Evolutionary conservation across 1,284 basidiomycete species (phyloP), one percentile per base, ranked within the genome.

Genomic region (Stereum hirsutum): DNA sequence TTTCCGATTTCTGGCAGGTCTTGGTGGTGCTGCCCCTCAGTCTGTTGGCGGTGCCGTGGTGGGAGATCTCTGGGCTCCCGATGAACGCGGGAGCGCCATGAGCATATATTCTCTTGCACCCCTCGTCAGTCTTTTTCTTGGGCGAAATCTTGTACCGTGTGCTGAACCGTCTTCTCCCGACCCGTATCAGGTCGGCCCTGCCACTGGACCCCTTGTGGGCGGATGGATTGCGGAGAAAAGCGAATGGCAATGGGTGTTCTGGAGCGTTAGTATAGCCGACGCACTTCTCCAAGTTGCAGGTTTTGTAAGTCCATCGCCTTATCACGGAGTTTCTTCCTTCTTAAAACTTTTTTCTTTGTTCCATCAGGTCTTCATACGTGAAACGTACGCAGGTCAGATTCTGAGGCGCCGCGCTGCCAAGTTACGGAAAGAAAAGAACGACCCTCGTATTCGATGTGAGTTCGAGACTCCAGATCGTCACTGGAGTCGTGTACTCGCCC

Each of bases 101-200:
- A 77, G 79, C 0, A 63, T 84, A 1, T 88, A 86, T 57, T 80
- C 83, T 0, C 60, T 88, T 5, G 79, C 80, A 4, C 75, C 74
- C 0, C 56, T 80, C n/a, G n/a, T n/a, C n/a, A n/a, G n/a, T n/a
- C n/a, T n/a, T n/a, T n/a, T n/a, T n/a, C n/a, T n/a, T n/a, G n/a
- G n/a, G n/a, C n/a, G n/a, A n/a, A n/a, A n/a, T n/a, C n/a, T n/a
- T n/a, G n/a, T n/a, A n/a, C n/a, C n/a, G n/a, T n/a, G n/a, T n/a
- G n/a, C n/a, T n/a, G n/a, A n/a, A n/a, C n/a, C n/a, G n/a, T n/a
- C n/a, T n/a, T n/a, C n/a, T n/a, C n/a, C n/a, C n/a, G n/a, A n/a
- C n/a, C n/a, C n/a, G 5, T 8, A n/a, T 30, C 28, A 8, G 3
- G 59, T 79, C 4, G 78, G 81, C 0, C 84, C 84, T 0, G 75